Base-by-base conservation (phyloP, 1,139 yeast species). In the Yamadazyma blattariae region DNA sequence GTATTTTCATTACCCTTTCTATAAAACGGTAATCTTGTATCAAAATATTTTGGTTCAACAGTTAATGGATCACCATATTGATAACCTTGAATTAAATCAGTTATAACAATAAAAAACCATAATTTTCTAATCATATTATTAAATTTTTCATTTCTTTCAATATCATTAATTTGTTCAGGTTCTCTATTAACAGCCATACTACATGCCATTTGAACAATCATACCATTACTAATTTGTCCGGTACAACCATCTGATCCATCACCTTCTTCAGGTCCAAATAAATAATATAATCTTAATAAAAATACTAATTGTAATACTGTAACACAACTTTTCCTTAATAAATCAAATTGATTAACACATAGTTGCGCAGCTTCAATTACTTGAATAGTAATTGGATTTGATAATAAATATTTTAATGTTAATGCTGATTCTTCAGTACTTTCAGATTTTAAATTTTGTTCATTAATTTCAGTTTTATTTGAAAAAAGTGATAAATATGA, bases 221-320 rank as follows among this genome's bases (percentile, higher is more conserved):
- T 45, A 2, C 72, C 74, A 38, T 57, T 66, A 35, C 57, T 56
- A 3, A 68, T 54, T 34, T 58, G 63, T 29, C 56, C 58, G 1
- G 72, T 60, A 38, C 72, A 76, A 11, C 77, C 77, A 30, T 78
- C 81, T 2, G 64, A 60, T 7, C 57, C 60, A 32, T 68, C 72
- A 13, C 79, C 77, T 44, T 74, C 78, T 48, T 74, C 79, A 2
- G 79, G 79, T 0, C 78, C 66, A 44, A 57, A 49, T 36, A 54
- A 51, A 34, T 67, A 70, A 49, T 74, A 74, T 16, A 61, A 45
- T 39, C 77, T 54, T 30, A 62, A 48, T 28, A 64, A 44, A 12
- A 66, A 47, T 2, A 73, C 57, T 35, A 78, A 68, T 46, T 79
- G 83, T 38, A 79, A 59, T 5, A 77, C 67, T 0, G 67, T 61